phyloP scores from a whole-genome alignment of 2,329 filamentous ascomycete species.

The Drechslera avenae region DNA sequence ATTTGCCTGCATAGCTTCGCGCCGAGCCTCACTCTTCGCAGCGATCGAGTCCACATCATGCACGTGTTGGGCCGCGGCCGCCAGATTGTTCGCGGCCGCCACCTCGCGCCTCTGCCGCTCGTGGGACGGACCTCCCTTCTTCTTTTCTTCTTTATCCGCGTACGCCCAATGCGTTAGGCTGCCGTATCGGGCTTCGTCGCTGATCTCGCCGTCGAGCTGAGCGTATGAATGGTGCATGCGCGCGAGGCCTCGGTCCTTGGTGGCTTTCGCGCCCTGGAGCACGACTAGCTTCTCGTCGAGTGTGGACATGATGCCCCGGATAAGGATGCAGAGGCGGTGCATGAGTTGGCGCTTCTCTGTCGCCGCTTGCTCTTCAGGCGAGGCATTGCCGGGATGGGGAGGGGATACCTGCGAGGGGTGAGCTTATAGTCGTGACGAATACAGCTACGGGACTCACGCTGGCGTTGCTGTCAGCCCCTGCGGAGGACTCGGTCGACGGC shows the following conservation, averaged over 20 bases:
- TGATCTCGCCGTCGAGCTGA: constrained; percentile 85
- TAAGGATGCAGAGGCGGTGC: constrained; percentile 74
- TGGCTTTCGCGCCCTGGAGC: constrained; percentile 88
- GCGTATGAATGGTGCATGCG: constrained; percentile 88
- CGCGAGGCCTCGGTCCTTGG: constrained; percentile 79
- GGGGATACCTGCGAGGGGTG: constrained; percentile 34
- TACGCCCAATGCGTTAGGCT: constrained; percentile 96
- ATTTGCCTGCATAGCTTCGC: constrained; percentile 79
- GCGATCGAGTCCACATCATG: constrained; percentile 83
- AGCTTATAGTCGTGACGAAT: constrained; percentile 22
- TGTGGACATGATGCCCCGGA: constrained; percentile 84
- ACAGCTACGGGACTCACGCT: constrained; percentile 47
- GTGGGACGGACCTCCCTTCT: constrained; percentile 63
- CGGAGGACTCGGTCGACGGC: constrained; percentile 28
- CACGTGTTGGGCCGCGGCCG: constrained; percentile 72
- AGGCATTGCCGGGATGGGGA: constrained; percentile 33
- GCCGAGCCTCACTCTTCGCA: constrained; percentile 78
- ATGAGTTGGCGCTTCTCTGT: constrained; percentile 74
- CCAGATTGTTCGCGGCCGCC: constrained; percentile 70
- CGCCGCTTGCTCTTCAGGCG: constrained; percentile 55
- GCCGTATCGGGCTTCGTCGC: constrained; percentile 90
- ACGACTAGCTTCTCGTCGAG: constrained; percentile 98
- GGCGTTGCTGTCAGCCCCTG: constrained; percentile 47
- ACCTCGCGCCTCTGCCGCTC: constrained; percentile 80
- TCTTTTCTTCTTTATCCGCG: constrained; percentile 72